These are phyloP conservation scores for Elsinoe perseae DNA, from an alignment of 2,329 filamentous ascomycete species.

Conservation along the genomic window DNA sequence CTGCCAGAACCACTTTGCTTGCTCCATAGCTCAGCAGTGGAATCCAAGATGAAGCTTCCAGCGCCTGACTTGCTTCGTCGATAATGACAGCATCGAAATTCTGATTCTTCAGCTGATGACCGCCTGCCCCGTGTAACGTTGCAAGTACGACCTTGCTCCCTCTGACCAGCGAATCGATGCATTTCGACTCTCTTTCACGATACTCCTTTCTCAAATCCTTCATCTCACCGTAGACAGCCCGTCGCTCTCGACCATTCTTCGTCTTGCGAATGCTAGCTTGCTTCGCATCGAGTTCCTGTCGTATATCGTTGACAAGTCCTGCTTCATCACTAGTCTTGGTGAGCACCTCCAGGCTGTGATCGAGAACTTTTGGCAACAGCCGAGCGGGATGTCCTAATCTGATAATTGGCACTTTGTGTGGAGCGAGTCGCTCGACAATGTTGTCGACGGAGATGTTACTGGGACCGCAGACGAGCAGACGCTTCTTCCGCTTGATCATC, in stretches of 20 bases:
- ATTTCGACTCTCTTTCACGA: slow-evolving; percentile 72
- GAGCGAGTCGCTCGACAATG: slow-evolving; percentile 83
- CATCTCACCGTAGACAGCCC: slow-evolving; percentile 75
- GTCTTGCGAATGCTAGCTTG: slow-evolving; percentile 85
- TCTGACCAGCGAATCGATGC: slow-evolving; percentile 65
- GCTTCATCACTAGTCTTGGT: slow-evolving; percentile 87
- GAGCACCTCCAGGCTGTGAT: slow-evolving; percentile 83
- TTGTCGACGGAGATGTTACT: slow-evolving; percentile 98
- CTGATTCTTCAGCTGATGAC: slow-evolving; percentile 70
- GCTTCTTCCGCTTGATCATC: slow-evolving; percentile 62
- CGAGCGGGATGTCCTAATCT: slow-evolving; percentile 89
- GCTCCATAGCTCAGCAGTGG: slow-evolving; percentile 63
- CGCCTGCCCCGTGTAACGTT: slow-evolving; percentile 86
- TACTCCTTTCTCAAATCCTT: slow-evolving; percentile 83
- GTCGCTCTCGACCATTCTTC: slow-evolving; percentile 67
- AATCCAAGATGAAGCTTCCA: slow-evolving; percentile 97
- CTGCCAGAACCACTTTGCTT: slow-evolving; percentile 79
- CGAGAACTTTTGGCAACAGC: slow-evolving; percentile 76
- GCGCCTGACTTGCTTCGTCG: slow-evolving; percentile 89
- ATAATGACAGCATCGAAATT: slow-evolving; percentile 90
- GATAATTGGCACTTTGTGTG: slow-evolving; percentile 77
- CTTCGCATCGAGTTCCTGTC: slow-evolving; percentile 87
- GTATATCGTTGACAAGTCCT: slow-evolving; percentile 79
- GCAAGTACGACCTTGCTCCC: slow-evolving; percentile 82
- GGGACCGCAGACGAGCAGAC: slow-evolving; percentile 87